These are phyloP conservation scores for Elsinoe necatrix DNA, from an alignment of 2,329 filamentous ascomycete genomes.

Conservation along the genomic window DNA sequence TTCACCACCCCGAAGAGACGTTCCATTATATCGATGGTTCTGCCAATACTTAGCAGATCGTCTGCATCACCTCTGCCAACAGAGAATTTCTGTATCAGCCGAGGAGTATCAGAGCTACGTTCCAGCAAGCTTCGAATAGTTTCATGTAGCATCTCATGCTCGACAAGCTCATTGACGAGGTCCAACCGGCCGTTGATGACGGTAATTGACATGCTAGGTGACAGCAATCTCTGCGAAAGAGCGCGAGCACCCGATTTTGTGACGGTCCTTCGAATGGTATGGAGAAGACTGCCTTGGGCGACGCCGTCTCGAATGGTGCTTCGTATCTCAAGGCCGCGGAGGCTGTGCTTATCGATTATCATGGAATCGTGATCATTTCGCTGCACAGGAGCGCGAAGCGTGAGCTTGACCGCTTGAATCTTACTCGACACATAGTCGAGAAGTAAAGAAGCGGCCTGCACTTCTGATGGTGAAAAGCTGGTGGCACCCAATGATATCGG, in stretches of 20 bases:
- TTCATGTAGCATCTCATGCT: constrained; percentile 59
- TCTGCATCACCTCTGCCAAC: constrained; percentile 86
- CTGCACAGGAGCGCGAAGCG: constrained; percentile 72
- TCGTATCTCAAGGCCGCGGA: constrained; percentile 81
- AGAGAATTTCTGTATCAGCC: constrained; percentile 88
- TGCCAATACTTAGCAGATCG: constrained; percentile 74
- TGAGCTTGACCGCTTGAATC: constrained; percentile 67
- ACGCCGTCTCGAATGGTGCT: constrained; percentile 73
- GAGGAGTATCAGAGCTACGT: constrained; percentile 74
- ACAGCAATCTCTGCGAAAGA: constrained; percentile 72
- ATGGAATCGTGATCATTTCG: constrained; percentile 69
- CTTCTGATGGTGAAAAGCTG: constrained; percentile 58
- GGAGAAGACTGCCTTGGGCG: constrained; percentile 75
- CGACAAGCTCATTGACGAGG: constrained; percentile 67
- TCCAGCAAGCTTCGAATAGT: constrained; percentile 59
- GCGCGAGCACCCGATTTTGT: constrained; percentile 86
- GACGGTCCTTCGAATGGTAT: constrained; percentile 80
- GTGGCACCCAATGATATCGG: constrained; percentile 47
- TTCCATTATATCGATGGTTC: constrained; percentile 67
- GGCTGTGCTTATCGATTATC: constrained; percentile 83
- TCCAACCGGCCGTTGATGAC: constrained; percentile 74
- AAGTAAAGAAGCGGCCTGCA: constrained; percentile 69
- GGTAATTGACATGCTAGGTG: constrained; percentile 77
- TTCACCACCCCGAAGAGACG: constrained; percentile 49
- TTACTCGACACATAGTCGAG: constrained; percentile 76